A percentile compares a stretch with the other conserved stretches of the same genome.
These are phyloP conservation scores for Pichia insulana DNA, from an alignment of 805 yeast species.

Conservation along the genomic window DNA sequence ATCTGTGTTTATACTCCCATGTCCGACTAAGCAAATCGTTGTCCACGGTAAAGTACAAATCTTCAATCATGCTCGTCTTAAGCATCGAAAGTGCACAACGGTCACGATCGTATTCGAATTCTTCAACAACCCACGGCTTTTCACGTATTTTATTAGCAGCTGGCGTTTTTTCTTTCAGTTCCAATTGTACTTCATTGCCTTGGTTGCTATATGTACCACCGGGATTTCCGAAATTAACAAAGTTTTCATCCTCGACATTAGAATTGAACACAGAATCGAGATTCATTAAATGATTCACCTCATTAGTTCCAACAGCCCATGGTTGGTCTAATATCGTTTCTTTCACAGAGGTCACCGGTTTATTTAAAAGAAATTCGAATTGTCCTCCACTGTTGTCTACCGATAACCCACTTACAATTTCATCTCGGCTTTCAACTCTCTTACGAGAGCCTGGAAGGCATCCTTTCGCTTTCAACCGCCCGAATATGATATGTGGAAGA, in stretches of 20 bases:
- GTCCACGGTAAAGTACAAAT: conserved; percentile 5
- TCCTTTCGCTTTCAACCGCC: conserved; percentile 41
- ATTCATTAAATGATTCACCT: no score
- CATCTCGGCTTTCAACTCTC: neutral
- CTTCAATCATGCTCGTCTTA: conserved; percentile 27
- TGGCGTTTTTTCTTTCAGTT: conserved; percentile 2
- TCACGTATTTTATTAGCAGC: conserved; percentile 9
- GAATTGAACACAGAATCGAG: no score
- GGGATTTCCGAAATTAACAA: no score
- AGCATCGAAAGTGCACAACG: conserved; percentile 39
- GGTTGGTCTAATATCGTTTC: neutral
- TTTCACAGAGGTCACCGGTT: neutral
- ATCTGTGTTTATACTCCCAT: conserved; percentile 12
- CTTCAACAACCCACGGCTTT: conserved; percentile 50
- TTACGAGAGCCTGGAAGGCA: conserved; percentile 38
- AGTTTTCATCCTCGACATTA: no score
- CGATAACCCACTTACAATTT: conserved; percentile 3
- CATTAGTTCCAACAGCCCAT: neutral
- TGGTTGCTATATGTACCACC: no score
- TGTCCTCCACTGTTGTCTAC: neutral
- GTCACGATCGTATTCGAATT: conserved; percentile 40
- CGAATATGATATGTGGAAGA: conserved; percentile 44
- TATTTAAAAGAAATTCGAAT: conserved; percentile 8
- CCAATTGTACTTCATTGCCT: no score
- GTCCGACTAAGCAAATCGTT: conserved; percentile 5